phyloP scores from a whole-genome alignment of 805 yeast genomes.

The Metschnikowia amazonensis region DNA sequence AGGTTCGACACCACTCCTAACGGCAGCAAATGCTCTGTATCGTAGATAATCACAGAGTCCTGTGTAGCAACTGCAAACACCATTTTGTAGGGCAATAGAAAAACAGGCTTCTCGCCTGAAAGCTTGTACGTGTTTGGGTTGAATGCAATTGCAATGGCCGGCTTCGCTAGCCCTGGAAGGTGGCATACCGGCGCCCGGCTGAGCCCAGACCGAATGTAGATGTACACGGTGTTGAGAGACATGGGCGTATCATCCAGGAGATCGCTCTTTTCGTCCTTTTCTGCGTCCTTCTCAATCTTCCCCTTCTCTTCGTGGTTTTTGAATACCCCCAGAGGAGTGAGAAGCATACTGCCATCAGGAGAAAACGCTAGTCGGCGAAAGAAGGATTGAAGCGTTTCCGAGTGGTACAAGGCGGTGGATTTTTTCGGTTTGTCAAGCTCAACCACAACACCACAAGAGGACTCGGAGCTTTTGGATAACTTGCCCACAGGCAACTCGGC shows the following conservation, averaged over 20 bases:
- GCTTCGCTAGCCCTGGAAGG: slow-evolving; percentile 74
- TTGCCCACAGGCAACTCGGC: slow-evolving; percentile 47
- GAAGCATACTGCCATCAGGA: slow-evolving; percentile 80
- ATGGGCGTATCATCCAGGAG: neutral
- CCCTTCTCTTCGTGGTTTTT: slow-evolving; percentile 18
- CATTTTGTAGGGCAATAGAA: slow-evolving; percentile 71
- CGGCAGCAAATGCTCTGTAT: slow-evolving; percentile 67
- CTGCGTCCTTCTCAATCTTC: slow-evolving; percentile 17
- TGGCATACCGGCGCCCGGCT: slow-evolving; percentile 70
- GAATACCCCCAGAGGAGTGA: slow-evolving; percentile 71
- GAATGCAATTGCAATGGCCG: slow-evolving; percentile 80
- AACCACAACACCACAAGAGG: neutral
- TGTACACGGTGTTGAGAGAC: slow-evolving; percentile 64
- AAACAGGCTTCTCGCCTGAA: slow-evolving; percentile 26
- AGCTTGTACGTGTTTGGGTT: slow-evolving; percentile 56
- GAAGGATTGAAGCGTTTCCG: slow-evolving; percentile 86
- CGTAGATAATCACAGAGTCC: slow-evolving; percentile 77
- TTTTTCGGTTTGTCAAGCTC: neutral
- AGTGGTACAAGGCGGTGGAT: slow-evolving; percentile 52
- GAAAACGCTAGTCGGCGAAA: slow-evolving; percentile 83
- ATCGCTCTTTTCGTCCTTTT: slow-evolving; percentile 1
- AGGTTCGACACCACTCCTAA: slow-evolving; percentile 71
- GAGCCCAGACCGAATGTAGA: slow-evolving; percentile 70
- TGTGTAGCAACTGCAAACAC: slow-evolving; percentile 92
- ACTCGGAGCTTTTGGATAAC: neutral